phyloP scores from a whole-genome alignment of 2,329 filamentous ascomycete species.

The Beauveria caledonica region DNA sequence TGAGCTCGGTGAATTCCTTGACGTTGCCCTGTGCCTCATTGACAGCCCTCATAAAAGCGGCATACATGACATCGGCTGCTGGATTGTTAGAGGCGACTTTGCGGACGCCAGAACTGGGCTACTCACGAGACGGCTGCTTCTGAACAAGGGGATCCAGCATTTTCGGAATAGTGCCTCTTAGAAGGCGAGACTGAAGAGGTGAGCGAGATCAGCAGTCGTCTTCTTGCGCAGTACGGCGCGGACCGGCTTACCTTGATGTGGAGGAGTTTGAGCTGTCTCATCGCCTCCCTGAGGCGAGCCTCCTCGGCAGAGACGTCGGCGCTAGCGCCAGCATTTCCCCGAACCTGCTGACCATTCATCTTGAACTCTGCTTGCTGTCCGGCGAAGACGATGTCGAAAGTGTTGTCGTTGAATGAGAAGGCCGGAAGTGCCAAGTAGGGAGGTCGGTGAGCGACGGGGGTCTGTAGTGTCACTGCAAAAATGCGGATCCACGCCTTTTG shows the following conservation, averaged over 20 bases:
- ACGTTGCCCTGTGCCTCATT: slow-evolving; percentile 41
- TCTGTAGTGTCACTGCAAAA: not conserved
- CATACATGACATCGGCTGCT: slow-evolving; percentile 42
- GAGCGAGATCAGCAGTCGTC: not conserved
- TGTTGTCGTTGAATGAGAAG: not conserved
- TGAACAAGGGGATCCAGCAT: slow-evolving; percentile 40
- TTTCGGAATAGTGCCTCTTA: slow-evolving; percentile 30
- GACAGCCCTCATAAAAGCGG: slow-evolving; percentile 39
- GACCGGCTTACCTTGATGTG: slow-evolving; percentile 40
- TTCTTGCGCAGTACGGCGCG: slow-evolving; percentile 15
- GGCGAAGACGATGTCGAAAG: not conserved
- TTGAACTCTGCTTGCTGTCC: not conserved
- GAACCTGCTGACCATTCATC: slow-evolving; percentile 15
- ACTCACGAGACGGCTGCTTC: slow-evolving; percentile 44
- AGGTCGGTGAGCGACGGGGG: not conserved
- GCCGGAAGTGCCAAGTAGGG: not conserved
- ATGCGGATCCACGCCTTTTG: too few relatives aligned
- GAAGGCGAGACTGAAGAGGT: slow-evolving; percentile 23
- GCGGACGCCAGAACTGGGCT: not conserved
- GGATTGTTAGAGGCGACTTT: not conserved
- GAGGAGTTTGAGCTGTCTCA: slow-evolving; percentile 44
- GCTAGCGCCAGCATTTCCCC: slow-evolving; percentile 15
- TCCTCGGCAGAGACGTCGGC: slow-evolving; percentile 26
- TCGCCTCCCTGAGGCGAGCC: slow-evolving; percentile 38
- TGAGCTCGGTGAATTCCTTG: slow-evolving; percentile 39